Conservation (phyloP, 176 grass and related monocot species). For the Cenchrus fungigraminus region DNA sequence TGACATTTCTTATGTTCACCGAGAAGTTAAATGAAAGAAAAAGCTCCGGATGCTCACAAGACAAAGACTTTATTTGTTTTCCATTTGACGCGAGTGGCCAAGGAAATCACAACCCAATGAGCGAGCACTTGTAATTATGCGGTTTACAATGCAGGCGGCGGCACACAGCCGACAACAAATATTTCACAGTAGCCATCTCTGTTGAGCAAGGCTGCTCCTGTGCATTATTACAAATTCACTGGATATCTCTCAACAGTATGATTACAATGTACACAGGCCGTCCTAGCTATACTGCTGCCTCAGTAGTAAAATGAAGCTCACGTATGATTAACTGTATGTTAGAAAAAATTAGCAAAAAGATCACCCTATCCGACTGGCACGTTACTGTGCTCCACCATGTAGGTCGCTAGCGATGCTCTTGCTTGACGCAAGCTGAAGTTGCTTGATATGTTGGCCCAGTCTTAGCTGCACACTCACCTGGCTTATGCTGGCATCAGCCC, state of each 20-base stretch:
- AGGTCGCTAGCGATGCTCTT: constrained; percentile 15
- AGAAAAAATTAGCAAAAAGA: constrained; percentile 24
- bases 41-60: not conserved
- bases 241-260: constrained; percentile 3
- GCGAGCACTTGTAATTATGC: not conserved
- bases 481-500: constrained; percentile 70
- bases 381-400: constrained; percentile 32
- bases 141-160: not conserved
- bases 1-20: not conserved
- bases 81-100: not conserved
- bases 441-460: constrained; percentile 68
- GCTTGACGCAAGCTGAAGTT: constrained; percentile 48
- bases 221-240: constrained; percentile 24
- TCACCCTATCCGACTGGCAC: constrained; percentile 7
- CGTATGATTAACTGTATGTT: not conserved
- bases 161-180: not conserved
- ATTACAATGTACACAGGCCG: constrained; percentile 9
- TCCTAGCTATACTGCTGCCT: constrained; percentile 38
- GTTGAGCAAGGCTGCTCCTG: not conserved
- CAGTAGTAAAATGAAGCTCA: constrained; percentile 21
- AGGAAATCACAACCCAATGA: not conserved
- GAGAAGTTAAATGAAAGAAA: not conserved
- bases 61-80: not conserved
- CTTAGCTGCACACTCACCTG: constrained; percentile 83
- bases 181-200: not conserved